Evolutionary conservation across 2,329 filamentous ascomycete genomes (phyloP).

Genomic region (Blastomyces emzantsi): DNA sequence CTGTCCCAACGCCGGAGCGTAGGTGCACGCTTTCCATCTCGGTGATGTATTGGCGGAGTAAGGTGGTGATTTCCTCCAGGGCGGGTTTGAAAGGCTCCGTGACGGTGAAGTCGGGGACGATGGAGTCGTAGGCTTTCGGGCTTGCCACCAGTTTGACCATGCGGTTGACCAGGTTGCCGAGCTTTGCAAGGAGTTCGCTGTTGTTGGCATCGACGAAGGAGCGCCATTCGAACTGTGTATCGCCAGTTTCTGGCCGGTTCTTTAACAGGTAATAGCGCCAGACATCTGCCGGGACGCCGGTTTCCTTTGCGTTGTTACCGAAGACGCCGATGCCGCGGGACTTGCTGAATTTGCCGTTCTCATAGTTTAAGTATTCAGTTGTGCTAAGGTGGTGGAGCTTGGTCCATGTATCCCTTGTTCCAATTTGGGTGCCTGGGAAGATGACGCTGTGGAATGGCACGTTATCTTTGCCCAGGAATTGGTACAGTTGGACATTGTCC

Average conservation of each 20-base stretch:
- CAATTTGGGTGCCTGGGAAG: constrained; percentile 74
- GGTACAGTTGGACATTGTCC: constrained; percentile 70
- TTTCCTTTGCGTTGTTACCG: constrained; percentile 70
- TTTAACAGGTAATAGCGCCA: constrained; percentile 79
- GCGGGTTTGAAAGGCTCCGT: constrained; percentile 34
- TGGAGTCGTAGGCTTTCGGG: constrained; percentile 58
- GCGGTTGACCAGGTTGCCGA: constrained; percentile 59
- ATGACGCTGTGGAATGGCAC: constrained; percentile 73
- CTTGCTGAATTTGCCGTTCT: constrained; percentile 77
- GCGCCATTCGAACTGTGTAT: constrained; percentile 75
- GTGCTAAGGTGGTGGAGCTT: constrained; percentile 73
- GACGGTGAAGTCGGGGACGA: constrained; percentile 49
- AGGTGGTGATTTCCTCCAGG: constrained; percentile 42
- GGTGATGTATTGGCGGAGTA: constrained; percentile 47
- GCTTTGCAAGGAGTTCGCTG: constrained; percentile 60
- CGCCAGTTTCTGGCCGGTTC: constrained; percentile 66
- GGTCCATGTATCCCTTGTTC: constrained; percentile 71
- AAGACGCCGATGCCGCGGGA: constrained; percentile 76
- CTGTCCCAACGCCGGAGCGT: constrained; percentile 45
- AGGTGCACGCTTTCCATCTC: constrained; percentile 54
- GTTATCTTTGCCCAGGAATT: constrained; percentile 84
- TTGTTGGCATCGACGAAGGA: constrained; percentile 70
- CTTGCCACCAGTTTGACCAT: constrained; percentile 42
- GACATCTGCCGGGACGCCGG: constrained; percentile 65
- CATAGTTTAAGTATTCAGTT: constrained; percentile 74